Evolutionary conservation across 176 grass and related monocot genomes (phyloP).

Genomic region (Tuctoria greenei): DNA sequence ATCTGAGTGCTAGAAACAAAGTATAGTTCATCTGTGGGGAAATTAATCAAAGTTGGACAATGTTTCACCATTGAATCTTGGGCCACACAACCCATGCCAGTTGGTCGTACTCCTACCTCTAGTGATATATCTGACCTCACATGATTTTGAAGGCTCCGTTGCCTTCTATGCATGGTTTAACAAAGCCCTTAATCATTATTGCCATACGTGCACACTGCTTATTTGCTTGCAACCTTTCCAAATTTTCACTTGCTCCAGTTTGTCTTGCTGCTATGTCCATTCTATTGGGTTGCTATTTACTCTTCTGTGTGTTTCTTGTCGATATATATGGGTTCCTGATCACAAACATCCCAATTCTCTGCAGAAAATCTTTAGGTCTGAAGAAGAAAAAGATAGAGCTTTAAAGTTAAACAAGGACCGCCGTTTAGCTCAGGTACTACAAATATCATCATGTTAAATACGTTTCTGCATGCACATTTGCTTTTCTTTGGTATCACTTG

Average conservation of each 20-base stretch:
- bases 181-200: background rate
- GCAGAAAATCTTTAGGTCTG: slow-evolving; percentile 77
- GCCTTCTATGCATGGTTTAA: background rate
- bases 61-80: background rate
- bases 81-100: background rate
- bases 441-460: background rate
- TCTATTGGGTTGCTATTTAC: background rate
- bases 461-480: background rate
- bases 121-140: background rate
- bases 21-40: background rate
- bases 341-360: slow-evolving; percentile 22
- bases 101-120: background rate
- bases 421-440: slow-evolving; percentile 61
- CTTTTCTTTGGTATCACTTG: background rate
- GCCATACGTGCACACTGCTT: background rate
- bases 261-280: background rate
- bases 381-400: slow-evolving; percentile 70
- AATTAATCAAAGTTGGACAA: background rate
- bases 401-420: slow-evolving; percentile 81
- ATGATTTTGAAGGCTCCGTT: background rate
- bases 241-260: background rate
- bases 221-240: background rate
- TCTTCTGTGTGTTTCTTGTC: background rate
- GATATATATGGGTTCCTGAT: slow-evolving; percentile 11
- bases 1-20: background rate